Conservation (phyloP, 2,329 filamentous ascomycete species). For the Aspergillus fructus region DNA sequence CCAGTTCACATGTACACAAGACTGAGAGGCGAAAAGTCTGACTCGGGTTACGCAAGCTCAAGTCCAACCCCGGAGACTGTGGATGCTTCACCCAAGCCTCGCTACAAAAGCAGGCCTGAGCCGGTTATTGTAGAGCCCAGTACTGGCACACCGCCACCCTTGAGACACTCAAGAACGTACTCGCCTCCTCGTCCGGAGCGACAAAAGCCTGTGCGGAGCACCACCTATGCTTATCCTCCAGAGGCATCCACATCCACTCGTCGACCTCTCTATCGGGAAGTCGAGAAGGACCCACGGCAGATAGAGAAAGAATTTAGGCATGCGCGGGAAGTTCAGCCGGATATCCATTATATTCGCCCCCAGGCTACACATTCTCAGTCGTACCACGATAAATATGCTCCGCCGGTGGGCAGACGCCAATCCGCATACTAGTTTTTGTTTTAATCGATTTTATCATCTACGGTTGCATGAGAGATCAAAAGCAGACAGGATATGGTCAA, state of each 20-base stretch:
- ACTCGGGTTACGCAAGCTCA: constrained; percentile 49
- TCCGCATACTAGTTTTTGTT: constrained; percentile 17
- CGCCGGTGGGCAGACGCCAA: constrained; percentile 22
- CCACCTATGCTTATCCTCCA: constrained; percentile 26
- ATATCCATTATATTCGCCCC: constrained; percentile 18
- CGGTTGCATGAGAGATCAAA: constrained; percentile 1
- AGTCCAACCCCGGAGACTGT: constrained; percentile 40
- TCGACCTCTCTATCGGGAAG: constrained; percentile 22
- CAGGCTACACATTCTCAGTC: constrained; percentile 17
- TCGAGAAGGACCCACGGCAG: constrained; percentile 21
- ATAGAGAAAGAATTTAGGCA: constrained; percentile 31
- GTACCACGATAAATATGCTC: background rate
- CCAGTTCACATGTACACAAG: constrained; percentile 32
- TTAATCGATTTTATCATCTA: background rate
- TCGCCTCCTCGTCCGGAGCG: constrained; percentile 31
- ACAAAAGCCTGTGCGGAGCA: constrained; percentile 25
- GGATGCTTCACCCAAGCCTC: constrained; percentile 35
- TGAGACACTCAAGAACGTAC: constrained; percentile 27
- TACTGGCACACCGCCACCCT: constrained; percentile 16
- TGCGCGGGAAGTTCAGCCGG: constrained; percentile 26
- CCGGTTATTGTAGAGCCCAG: constrained; percentile 28
- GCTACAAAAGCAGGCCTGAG: constrained; percentile 33
- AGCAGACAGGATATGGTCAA: constrained; percentile 18
- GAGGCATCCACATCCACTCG: constrained; percentile 19
- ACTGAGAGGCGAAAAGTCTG: constrained; percentile 37